A percentile compares a stretch with the other conserved stretches of the same genome.
Evolutionary conservation across 345 rosid species (phyloP).

Genomic region (Clausena lansium): DNA sequence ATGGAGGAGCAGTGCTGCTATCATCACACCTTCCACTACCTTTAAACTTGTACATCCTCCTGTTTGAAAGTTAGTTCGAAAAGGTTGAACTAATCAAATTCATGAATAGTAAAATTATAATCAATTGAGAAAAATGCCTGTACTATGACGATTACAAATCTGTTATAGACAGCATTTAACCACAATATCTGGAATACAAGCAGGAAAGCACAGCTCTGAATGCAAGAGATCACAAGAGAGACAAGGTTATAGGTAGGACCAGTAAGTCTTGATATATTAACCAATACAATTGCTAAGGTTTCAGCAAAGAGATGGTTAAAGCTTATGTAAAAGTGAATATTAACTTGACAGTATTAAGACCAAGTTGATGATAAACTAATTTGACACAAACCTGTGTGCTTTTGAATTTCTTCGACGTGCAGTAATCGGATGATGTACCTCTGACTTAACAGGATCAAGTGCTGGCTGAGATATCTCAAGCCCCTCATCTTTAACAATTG

Average conservation of each 20-base stretch:
- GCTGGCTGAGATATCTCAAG: slow-evolving; percentile 96
- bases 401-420: slow-evolving; percentile 50
- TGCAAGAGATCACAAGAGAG: neutral
- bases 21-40: slow-evolving; percentile 72
- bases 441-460: slow-evolving; percentile 74
- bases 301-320: neutral
- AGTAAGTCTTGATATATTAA: neutral
- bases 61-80: slow-evolving; percentile 20
- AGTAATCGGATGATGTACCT: slow-evolving; percentile 73
- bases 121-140: neutral
- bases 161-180: neutral
- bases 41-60: slow-evolving; percentile 76
- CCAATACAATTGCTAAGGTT: neutral
- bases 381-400: slow-evolving; percentile 58
- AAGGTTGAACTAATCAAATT: neutral
- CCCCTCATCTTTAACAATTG: slow-evolving; percentile 68
- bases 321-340: neutral
- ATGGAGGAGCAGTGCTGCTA: slow-evolving; percentile 81
- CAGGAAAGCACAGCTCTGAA: neutral
- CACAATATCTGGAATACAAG: neutral
- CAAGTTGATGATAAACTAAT: neutral
- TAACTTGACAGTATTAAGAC: neutral
- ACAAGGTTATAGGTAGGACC: neutral
- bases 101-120: neutral
- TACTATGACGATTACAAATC: neutral